phyloP scores from a whole-genome alignment of 2,329 filamentous ascomycete species.

The Arthrobotrys sinensis region DNA sequence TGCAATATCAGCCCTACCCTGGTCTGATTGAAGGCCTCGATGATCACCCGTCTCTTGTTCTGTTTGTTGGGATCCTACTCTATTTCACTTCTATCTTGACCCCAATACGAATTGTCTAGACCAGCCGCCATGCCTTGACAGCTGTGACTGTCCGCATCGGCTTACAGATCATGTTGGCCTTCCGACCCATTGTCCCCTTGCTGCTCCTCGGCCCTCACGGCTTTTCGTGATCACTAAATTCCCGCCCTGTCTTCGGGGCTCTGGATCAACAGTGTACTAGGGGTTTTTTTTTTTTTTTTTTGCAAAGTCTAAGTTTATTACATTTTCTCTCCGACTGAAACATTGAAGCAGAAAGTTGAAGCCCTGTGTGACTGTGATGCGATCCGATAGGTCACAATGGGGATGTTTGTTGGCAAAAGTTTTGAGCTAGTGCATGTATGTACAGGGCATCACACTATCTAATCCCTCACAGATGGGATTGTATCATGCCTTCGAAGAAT shows the following conservation, averaged over 20 bases:
- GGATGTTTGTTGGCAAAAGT: slow-evolving; percentile 34
- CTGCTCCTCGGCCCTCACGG: slow-evolving; percentile 7
- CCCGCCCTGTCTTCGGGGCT: slow-evolving; percentile 5
- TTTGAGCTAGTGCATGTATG: slow-evolving; percentile 34
- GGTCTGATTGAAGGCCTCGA: slow-evolving; percentile 7
- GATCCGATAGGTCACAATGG: slow-evolving; percentile 37
- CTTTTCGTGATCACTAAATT: slow-evolving; percentile 1
- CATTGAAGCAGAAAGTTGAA: slow-evolving; percentile 25
- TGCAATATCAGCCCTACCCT: slow-evolving; percentile 55
- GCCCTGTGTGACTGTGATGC: slow-evolving; percentile 42
- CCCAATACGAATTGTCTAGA: slow-evolving; percentile 1
- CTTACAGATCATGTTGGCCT: slow-evolving; percentile 21
- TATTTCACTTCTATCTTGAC: not conserved
- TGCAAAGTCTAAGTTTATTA: not conserved
- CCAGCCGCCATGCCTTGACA: slow-evolving; percentile 12
- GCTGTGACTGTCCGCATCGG: slow-evolving; percentile 14
- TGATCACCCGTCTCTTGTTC: slow-evolving; percentile 20
- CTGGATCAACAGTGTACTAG: slow-evolving; percentile 22
- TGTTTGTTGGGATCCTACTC: slow-evolving; percentile 5
- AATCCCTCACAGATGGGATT: slow-evolving; percentile 34
- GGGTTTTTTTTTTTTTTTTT: slow-evolving; percentile 10
- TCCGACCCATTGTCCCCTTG: slow-evolving; percentile 27
- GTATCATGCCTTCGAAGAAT: slow-evolving; percentile 37
- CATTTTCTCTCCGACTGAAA: slow-evolving; percentile 11
- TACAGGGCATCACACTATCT: slow-evolving; percentile 22